phyloP scores from a whole-genome alignment of 2,329 filamentous ascomycete genomes.

The Pezicula carpinea region DNA sequence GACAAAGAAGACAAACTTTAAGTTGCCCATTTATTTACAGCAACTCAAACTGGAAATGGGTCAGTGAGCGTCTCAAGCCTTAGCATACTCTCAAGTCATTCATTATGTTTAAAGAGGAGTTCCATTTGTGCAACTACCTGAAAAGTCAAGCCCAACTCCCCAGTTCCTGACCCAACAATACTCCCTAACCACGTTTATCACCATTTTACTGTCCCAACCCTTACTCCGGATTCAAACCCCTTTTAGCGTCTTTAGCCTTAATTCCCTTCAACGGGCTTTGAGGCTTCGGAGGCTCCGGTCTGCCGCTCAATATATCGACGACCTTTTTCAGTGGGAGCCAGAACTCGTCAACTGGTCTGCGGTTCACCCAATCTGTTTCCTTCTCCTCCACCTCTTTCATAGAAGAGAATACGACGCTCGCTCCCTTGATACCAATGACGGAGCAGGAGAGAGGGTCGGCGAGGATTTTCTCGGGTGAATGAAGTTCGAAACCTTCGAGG shows the following conservation, averaged over 20 bases:
- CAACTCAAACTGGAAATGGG: too few relatives aligned
- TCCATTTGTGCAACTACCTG: too few relatives aligned
- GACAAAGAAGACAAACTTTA: too few relatives aligned
- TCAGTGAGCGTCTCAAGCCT: too few relatives aligned
- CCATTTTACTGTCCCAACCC: too few relatives aligned
- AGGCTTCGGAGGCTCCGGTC: constrained; percentile 45
- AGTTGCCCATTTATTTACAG: too few relatives aligned
- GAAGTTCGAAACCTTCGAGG: constrained; percentile 71
- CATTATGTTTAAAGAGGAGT: too few relatives aligned
- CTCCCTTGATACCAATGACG: constrained; percentile 91
- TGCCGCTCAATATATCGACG: constrained; percentile 79
- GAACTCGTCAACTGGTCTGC: constrained; percentile 77
- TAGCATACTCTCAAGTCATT: too few relatives aligned
- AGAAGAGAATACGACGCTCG: constrained; percentile 79
- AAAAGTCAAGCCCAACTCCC: too few relatives aligned
- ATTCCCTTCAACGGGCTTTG: constrained; percentile 46
- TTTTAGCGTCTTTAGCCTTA: constrained; percentile 56
- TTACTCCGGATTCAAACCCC: constrained; percentile 35
- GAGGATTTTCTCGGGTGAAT: constrained; percentile 62
- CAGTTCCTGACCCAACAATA: too few relatives aligned
- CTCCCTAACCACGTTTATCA: too few relatives aligned
- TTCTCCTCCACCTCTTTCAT: constrained; percentile 77
- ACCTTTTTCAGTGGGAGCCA: constrained; percentile 78
- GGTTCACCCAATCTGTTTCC: constrained; percentile 90
- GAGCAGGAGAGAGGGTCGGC: constrained; percentile 68